Conservation (phyloP, 2,329 filamentous ascomycete species). For the Sclerotiophoma versabilis region DNA sequence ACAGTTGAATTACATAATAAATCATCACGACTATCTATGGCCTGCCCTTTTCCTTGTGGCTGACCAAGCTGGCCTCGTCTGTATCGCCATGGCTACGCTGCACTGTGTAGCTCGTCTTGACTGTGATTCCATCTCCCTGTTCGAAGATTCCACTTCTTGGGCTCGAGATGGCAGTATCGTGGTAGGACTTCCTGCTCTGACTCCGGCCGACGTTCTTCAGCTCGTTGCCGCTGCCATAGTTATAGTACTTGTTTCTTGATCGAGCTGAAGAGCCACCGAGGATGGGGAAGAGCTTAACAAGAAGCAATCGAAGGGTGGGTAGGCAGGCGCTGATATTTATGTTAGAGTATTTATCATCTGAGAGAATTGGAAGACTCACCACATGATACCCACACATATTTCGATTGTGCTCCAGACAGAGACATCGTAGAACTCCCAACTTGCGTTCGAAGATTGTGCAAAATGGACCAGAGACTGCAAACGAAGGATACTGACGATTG, state of each 20-base stretch:
- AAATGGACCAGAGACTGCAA: conserved; percentile 54
- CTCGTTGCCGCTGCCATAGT: conserved; percentile 36
- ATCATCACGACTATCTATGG: too few relatives aligned
- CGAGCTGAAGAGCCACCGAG: conserved; percentile 45
- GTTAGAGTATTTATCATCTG: neutral
- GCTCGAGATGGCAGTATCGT: conserved; percentile 10
- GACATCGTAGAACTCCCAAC: conserved; percentile 51
- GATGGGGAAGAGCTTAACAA: conserved; percentile 47
- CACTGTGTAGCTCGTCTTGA: conserved; percentile 30
- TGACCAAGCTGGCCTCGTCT: conserved; percentile 29
- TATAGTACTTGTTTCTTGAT: conserved; percentile 32
- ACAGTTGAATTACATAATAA: too few relatives aligned
- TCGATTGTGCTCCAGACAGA: conserved; percentile 54
- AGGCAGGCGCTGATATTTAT: conserved; percentile 46
- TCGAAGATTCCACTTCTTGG: conserved; percentile 8
- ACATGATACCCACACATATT: conserved; percentile 54
- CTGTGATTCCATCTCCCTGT: conserved; percentile 23
- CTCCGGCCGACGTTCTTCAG: conserved; percentile 21
- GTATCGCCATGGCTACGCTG: conserved; percentile 25
- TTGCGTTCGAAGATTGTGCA: conserved; percentile 50
- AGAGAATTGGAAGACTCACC: conserved; percentile 15
- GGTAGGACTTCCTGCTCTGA: conserved; percentile 16
- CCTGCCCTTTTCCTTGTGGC: conserved; percentile 12
- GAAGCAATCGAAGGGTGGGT: conserved; percentile 49
- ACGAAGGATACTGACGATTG: conserved; percentile 54